A percentile compares a stretch with the other conserved stretches of the same genome.
phyloP scores from a whole-genome alignment of 2,329 filamentous ascomycete species.

The Proliferodiscus dingleyae region DNA sequence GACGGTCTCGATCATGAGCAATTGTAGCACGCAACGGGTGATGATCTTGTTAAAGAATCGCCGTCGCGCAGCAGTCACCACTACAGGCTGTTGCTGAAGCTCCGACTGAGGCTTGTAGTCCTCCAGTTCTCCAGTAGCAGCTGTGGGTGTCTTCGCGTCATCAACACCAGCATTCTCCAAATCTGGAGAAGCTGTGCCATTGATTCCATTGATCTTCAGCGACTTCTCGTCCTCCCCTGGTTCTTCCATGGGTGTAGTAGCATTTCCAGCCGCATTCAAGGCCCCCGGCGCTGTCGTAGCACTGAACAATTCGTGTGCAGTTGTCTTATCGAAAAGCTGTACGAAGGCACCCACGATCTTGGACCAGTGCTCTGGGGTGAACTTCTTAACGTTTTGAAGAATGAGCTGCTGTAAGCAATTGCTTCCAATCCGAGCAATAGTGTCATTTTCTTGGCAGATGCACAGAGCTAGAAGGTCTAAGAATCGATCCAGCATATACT shows the following conservation, averaged over 20 bases:
- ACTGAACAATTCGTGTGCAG: constrained; percentile 91
- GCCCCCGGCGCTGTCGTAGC: constrained; percentile 57
- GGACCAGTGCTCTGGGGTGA: constrained; percentile 80
- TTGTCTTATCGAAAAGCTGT: constrained; percentile 89
- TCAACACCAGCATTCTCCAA: constrained; percentile 29
- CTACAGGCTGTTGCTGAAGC: constrained; percentile 80
- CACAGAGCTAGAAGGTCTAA: constrained; percentile 89
- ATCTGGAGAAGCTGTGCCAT: constrained; percentile 32
- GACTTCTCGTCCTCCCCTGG: constrained; percentile 43
- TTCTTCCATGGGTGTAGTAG: constrained; percentile 31
- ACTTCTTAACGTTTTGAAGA: constrained; percentile 91
- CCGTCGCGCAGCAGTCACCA: constrained; percentile 86
- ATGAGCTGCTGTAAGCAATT: constrained; percentile 97
- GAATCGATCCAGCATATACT: constrained; percentile 98
- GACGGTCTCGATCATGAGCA: constrained; percentile 99
- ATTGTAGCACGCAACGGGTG: constrained; percentile 92
- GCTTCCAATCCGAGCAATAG: constrained; percentile 93
- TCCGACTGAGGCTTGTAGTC: constrained; percentile 78
- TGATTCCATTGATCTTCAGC: constrained; percentile 56
- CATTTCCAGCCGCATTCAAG: constrained; percentile 49
- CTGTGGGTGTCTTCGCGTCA: constrained; percentile 25
- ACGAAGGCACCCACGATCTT: constrained; percentile 96
- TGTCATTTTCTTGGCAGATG: constrained; percentile 99
- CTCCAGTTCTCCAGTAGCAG: constrained; percentile 44
- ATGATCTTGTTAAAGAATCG: constrained; percentile 99